A percentile compares a stretch with the other conserved stretches of the same genome.
These are phyloP conservation scores for Thymus mandschuricus DNA, from an alignment of 257 asterid species.

Conservation along the genomic window DNA sequence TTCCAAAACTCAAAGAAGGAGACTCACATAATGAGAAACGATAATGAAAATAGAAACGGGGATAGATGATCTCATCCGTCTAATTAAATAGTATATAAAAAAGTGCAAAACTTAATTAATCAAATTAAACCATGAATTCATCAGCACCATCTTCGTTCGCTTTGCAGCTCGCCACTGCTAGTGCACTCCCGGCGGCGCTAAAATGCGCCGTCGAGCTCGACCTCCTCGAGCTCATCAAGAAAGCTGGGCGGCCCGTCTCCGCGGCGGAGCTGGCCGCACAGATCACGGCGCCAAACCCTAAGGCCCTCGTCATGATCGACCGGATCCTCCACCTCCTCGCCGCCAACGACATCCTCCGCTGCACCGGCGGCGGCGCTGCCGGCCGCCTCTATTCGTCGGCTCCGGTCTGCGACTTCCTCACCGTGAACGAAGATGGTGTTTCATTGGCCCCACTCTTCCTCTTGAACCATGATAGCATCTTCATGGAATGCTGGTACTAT, in stretches of 20 bases:
- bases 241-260: constrained; percentile 35
- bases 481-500: constrained; percentile 41
- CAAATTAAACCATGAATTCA: too few species aligned
- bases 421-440: constrained; percentile 44
- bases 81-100: too few species aligned
- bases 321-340: constrained; percentile 49
- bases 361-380: constrained; percentile 28
- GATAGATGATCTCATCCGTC: too few species aligned
- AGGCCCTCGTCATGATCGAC: constrained; percentile 40
- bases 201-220: background rate
- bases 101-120: too few species aligned
- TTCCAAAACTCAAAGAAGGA: too few species aligned
- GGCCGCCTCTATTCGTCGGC: constrained; percentile 49
- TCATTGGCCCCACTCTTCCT: constrained; percentile 37
- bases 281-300: constrained; percentile 34
- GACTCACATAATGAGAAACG: too few species aligned
- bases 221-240: constrained; percentile 29
- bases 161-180: background rate
- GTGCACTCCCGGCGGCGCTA: background rate
- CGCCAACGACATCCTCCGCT: constrained; percentile 33
- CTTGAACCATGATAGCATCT: constrained; percentile 31
- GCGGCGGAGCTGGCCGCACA: constrained; percentile 42
- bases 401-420: constrained; percentile 56
- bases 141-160: background rate
- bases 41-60: too few species aligned